Evolutionary conservation across 2,329 filamentous ascomycete genomes (phyloP).

Genomic region (Beauveria medogensis): DNA sequence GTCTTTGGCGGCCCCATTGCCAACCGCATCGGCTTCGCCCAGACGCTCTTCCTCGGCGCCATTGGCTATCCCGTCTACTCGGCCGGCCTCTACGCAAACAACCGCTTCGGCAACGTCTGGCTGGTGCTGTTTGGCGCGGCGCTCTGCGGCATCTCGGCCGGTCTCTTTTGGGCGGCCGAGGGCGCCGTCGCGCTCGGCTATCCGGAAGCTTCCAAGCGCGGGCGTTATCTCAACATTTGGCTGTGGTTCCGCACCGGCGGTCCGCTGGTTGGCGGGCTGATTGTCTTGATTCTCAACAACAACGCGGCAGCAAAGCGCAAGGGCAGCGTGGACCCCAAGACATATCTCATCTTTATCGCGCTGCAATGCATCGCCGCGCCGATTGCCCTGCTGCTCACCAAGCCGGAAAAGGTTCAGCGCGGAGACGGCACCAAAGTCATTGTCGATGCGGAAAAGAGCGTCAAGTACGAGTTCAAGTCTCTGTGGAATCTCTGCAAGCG

Average conservation of each 20-base stretch:
- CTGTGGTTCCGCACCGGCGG: constrained; percentile 41
- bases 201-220: constrained; percentile 37
- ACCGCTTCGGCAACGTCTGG: constrained; percentile 43
- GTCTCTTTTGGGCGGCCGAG: constrained; percentile 43
- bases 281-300: constrained; percentile 36
- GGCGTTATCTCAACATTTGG: constrained; percentile 28
- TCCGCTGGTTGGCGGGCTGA: constrained; percentile 37
- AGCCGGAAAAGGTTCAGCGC: constrained; percentile 21
- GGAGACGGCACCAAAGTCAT: constrained; percentile 19
- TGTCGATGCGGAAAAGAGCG: constrained; percentile 16
- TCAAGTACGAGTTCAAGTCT: constrained; percentile 18
- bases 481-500: constrained; percentile 15
- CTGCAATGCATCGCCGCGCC: constrained; percentile 21
- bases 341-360: constrained; percentile 22
- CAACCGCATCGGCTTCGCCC: constrained; percentile 39
- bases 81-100: constrained; percentile 41
- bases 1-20: constrained; percentile 39
- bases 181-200: constrained; percentile 42
- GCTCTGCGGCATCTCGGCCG: constrained; percentile 39
- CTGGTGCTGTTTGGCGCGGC: constrained; percentile 41
- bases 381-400: constrained; percentile 20
- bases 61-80: constrained; percentile 40
- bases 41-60: constrained; percentile 36
- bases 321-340: constrained; percentile 19
- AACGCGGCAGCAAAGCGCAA: constrained; percentile 15